phyloP scores from a whole-genome alignment of 2,329 filamentous ascomycete genomes.

The Fusarium sp. region DNA sequence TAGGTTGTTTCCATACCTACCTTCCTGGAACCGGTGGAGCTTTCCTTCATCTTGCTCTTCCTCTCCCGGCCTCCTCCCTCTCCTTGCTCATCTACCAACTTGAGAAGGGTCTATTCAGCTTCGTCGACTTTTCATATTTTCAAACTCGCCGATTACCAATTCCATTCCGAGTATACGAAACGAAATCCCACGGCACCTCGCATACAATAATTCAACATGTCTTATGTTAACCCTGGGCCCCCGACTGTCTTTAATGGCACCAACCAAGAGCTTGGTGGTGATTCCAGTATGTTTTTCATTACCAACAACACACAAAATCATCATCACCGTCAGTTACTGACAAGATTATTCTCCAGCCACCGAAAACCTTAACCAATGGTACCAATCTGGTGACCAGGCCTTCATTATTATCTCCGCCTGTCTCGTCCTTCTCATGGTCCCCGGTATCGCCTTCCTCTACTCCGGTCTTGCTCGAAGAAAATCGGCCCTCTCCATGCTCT shows the following conservation, averaged over 20 bases:
- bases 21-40: constrained; percentile 18
- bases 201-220: constrained; percentile 57
- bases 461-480: constrained; percentile 97
- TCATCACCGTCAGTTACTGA: constrained; percentile 3
- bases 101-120: constrained; percentile 9
- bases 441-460: constrained; percentile 96
- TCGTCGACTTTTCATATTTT: background rate
- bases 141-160: background rate
- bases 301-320: background rate
- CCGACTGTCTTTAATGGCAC: constrained; percentile 73
- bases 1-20: constrained; percentile 25
- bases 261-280: constrained; percentile 73
- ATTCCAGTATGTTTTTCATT: constrained; percentile 73
- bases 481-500: constrained; percentile 96
- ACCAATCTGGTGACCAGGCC: constrained; percentile 88
- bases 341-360: constrained; percentile 62
- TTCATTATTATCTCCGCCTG: constrained; percentile 91
- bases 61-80: constrained; percentile 4
- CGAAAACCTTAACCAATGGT: constrained; percentile 97
- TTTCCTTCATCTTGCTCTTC: constrained; percentile 16
- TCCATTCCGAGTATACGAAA: constrained; percentile 17
- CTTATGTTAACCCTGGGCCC: constrained; percentile 68
- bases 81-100: constrained; percentile 1
- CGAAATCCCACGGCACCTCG: constrained; percentile 4
- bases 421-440: constrained; percentile 97